A percentile compares a stretch with the other conserved stretches of the same genome.
phyloP scores from a whole-genome alignment of 495 filamentous ascomycete species.

The Trichoderma orchidacearum region DNA sequence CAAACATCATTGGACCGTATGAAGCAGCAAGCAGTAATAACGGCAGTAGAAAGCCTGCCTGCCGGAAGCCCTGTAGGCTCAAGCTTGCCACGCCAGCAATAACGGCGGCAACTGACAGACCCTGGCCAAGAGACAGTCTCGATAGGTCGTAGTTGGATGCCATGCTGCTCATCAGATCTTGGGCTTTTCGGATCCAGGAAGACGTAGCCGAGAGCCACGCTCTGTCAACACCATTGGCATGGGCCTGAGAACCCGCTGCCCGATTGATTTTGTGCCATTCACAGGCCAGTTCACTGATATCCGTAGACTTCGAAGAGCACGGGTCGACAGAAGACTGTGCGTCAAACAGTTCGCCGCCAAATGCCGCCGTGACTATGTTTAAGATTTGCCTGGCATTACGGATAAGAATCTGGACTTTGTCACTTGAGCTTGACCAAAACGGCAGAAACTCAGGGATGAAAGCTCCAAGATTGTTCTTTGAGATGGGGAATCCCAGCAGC shows the following conservation, averaged over 20 bases:
- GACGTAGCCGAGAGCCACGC: constrained; percentile 13
- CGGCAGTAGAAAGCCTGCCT: constrained; percentile 8
- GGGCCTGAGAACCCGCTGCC: constrained; percentile 7
- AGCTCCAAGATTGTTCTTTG: constrained; percentile 83
- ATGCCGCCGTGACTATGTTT: constrained; percentile 56
- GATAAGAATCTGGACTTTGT: constrained; percentile 51
- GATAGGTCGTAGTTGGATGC: constrained; percentile 80
- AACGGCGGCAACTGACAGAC: constrained; percentile 8
- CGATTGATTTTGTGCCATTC: constrained; percentile 38
- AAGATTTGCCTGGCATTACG: constrained; percentile 71
- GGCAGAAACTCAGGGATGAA: constrained; percentile 67
- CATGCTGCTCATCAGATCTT: constrained; percentile 66
- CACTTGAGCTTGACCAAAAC: constrained; percentile 51
- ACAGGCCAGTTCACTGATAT: constrained; percentile 50
- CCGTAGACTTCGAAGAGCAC: constrained; percentile 29
- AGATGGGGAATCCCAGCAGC: constrained; percentile 74
- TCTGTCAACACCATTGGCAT: constrained; percentile 6
- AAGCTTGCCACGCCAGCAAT: neutral
- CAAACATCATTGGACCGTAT: constrained; percentile 89
- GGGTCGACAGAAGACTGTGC: constrained; percentile 12
- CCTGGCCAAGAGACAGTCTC: constrained; percentile 20
- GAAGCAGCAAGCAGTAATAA: constrained; percentile 32
- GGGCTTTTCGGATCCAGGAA: constrained; percentile 52
- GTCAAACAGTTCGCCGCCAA: constrained; percentile 42
- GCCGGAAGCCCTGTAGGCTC: neutral